phyloP scores from a whole-genome alignment of 352 stramenopile genomes.

The Phytophthora aleatoria region DNA sequence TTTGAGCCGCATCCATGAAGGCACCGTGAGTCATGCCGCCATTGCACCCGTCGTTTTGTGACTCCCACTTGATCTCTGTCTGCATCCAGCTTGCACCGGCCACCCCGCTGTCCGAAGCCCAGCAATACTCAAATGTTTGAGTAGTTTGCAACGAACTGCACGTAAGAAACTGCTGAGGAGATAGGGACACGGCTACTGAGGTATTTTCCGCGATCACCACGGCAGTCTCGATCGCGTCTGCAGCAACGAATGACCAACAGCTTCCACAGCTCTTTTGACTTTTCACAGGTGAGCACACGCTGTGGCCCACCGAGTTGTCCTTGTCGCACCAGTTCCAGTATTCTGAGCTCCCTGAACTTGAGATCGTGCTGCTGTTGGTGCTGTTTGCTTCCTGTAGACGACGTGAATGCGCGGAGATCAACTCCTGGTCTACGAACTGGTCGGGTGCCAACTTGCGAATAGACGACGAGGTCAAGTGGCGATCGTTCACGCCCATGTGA shows the following conservation, averaged over 20 bases:
- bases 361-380: constrained; percentile 27
- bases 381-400: constrained; percentile 34
- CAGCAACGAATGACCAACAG: constrained; percentile 82
- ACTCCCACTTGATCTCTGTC: constrained; percentile 76
- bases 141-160: constrained; percentile 71
- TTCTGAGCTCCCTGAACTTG: constrained; percentile 24
- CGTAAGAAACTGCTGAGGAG: constrained; percentile 78
- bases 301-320: constrained; percentile 59
- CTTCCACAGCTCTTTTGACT: constrained; percentile 83
- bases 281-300: constrained; percentile 75
- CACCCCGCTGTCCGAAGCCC: constrained; percentile 51
- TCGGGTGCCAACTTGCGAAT: constrained; percentile 45
- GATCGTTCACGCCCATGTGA: constrained; percentile 69
- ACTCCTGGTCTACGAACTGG: constrained; percentile 66
- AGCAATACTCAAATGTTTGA: constrained; percentile 83
- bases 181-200: constrained; percentile 60
- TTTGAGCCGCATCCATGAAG: constrained; percentile 75
- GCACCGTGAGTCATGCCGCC: constrained; percentile 85
- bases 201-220: constrained; percentile 72
- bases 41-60: constrained; percentile 75
- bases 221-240: constrained; percentile 81
- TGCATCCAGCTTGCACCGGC: constrained; percentile 64
- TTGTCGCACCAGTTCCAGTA: constrained; percentile 80
- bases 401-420: constrained; percentile 35
- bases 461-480: constrained; percentile 53